phyloP scores from a whole-genome alignment of 306 rosid species.

The Myrica gale region DNA sequence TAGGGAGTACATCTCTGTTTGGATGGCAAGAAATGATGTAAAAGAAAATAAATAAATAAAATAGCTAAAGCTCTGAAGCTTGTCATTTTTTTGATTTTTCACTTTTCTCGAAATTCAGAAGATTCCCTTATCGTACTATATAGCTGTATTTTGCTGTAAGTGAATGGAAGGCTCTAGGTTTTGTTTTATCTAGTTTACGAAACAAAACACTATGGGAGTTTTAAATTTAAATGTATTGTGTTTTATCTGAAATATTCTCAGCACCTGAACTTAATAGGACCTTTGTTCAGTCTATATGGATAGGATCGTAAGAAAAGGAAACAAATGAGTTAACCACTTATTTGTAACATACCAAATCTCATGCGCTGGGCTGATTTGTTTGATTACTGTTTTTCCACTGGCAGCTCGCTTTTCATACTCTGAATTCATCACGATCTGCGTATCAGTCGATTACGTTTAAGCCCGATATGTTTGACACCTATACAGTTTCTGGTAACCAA shows the following conservation, averaged over 20 bases:
- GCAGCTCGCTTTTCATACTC: constrained; percentile 73
- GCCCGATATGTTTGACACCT: constrained; percentile 71
- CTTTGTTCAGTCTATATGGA: background rate
- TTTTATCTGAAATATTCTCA: background rate
- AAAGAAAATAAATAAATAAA: background rate
- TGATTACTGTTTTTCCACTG: background rate
- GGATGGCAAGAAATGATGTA: background rate
- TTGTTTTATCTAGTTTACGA: background rate
- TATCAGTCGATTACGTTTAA: constrained; percentile 64
- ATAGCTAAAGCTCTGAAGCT: background rate
- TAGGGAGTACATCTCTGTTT: background rate
- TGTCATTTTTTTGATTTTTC: background rate
- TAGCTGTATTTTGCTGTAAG: background rate
- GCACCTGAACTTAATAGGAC: background rate
- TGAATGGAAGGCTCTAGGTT: background rate
- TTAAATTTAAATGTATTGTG: background rate
- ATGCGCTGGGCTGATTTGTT: background rate
- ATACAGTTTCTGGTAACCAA: constrained; percentile 47
- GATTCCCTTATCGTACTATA: background rate
- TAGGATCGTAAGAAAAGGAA: background rate
- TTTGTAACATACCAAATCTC: background rate
- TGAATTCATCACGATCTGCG: constrained; percentile 83
- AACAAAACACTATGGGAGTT: background rate
- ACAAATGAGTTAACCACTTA: background rate
- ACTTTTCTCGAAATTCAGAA: background rate